Evolutionary conservation across 306 rosid species (phyloP).

Genomic region (Pueraria montana): DNA sequence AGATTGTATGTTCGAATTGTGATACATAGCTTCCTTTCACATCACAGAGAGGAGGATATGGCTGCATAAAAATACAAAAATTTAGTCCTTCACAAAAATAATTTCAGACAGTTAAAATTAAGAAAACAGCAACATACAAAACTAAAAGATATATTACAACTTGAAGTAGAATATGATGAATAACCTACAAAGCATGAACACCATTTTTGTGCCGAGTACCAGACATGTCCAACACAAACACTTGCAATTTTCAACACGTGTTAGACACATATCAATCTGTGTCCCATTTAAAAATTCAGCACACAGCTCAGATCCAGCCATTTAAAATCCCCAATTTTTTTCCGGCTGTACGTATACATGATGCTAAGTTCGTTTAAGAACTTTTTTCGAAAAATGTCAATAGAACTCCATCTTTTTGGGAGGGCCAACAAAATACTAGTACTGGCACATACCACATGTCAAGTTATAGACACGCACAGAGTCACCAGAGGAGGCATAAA

Average conservation of each 20-base stretch:
- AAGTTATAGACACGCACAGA: background rate
- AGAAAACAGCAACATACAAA: background rate
- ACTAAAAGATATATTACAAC: background rate
- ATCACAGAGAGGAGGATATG: constrained; percentile 89
- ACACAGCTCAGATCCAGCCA: background rate
- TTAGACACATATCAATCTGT: background rate
- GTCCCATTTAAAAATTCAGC: background rate
- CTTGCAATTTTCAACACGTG: background rate
- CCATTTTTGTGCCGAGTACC: background rate
- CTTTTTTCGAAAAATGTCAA: background rate
- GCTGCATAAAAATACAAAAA: constrained; percentile 57
- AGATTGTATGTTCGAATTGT: constrained; percentile 93
- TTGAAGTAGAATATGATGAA: background rate
- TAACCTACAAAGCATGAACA: background rate
- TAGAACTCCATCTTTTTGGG: background rate
- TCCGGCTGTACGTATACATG: background rate
- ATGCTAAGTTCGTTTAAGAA: too few species aligned
- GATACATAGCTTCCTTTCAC: constrained; percentile 93
- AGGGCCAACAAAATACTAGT: background rate
- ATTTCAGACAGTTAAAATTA: background rate
- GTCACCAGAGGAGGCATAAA: too few species aligned
- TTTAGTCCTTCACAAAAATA: constrained; percentile 18
- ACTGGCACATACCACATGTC: background rate
- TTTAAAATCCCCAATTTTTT: background rate
- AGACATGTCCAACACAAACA: background rate